These are phyloP conservation scores for Leptographium lundbergii DNA, from an alignment of 2,329 filamentous ascomycete genomes.

Conservation along the genomic window DNA sequence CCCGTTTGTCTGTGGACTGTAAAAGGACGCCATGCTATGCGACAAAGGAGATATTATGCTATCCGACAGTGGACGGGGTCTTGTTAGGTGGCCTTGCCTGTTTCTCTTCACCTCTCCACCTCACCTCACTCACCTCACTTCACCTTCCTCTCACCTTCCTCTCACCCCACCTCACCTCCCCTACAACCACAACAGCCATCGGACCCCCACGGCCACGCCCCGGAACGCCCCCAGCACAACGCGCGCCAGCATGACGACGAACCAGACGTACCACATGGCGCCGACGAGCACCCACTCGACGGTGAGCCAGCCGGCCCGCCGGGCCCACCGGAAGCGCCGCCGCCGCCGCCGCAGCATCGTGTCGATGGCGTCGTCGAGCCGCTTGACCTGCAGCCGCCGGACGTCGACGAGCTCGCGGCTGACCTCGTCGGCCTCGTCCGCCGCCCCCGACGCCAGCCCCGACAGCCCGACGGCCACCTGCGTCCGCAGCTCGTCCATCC, in stretches of 20 bases:
- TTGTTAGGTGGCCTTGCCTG: too few relatives aligned
- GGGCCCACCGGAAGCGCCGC: constrained; percentile 57
- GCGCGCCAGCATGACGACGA: constrained; percentile 67
- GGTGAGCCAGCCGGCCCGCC: constrained; percentile 64
- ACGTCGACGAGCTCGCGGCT: constrained; percentile 62
- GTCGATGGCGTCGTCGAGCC: constrained; percentile 66
- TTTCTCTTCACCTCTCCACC: too few relatives aligned
- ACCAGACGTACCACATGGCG: constrained; percentile 91
- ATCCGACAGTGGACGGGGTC: too few relatives aligned
- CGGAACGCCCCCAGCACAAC: constrained; percentile 50
- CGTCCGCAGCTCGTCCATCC: constrained; percentile 33
- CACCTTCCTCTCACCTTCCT: too few relatives aligned
- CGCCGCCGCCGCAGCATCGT: constrained; percentile 59
- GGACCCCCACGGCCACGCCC: constrained; percentile 45
- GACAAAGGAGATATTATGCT: not conserved
- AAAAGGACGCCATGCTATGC: not conserved
- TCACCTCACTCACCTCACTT: too few relatives aligned
- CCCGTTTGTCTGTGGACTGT: not conserved
- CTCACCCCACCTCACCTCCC: constrained; percentile 7
- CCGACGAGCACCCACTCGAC: constrained; percentile 83
- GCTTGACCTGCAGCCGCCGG: constrained; percentile 69
- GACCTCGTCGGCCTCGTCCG: constrained; percentile 70
- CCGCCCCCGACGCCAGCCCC: constrained; percentile 50
- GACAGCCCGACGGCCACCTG: constrained; percentile 41
- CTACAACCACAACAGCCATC: constrained; percentile 76